These are phyloP conservation scores for Grosmannia penicillata DNA, from an alignment of 2,329 filamentous ascomycete species.

Conservation along the genomic window DNA sequence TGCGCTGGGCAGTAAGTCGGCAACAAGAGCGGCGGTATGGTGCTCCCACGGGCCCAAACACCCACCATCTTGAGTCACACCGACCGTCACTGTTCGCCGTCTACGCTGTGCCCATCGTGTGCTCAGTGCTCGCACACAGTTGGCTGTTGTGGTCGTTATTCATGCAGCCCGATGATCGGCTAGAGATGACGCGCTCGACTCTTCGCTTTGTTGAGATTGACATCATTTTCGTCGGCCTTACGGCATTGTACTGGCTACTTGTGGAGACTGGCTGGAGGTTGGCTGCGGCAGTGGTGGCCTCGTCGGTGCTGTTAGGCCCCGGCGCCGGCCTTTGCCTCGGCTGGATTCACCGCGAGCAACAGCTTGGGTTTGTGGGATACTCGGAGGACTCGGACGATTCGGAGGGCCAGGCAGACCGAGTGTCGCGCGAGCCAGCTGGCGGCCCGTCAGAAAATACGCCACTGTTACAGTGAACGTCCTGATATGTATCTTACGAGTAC, in stretches of 20 bases:
- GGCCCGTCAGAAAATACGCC: slow-evolving; percentile 14
- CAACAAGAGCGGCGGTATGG: too few species aligned
- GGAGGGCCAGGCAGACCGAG: too few species aligned
- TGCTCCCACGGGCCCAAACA: too few species aligned
- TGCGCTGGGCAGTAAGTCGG: too few species aligned
- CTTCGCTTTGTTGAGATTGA: slow-evolving; percentile 32
- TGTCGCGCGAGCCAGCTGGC: too few species aligned
- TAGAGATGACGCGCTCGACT: slow-evolving; percentile 32
- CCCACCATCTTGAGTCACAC: slow-evolving; percentile 29
- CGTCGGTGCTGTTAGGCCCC: slow-evolving; percentile 18
- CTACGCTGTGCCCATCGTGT: slow-evolving; percentile 28
- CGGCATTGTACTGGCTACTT: slow-evolving; percentile 37
- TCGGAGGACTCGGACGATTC: background rate
- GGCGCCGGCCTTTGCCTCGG: slow-evolving; percentile 21
- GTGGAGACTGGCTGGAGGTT: slow-evolving; percentile 32
- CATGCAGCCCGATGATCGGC: slow-evolving; percentile 26
- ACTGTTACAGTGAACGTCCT: slow-evolving; percentile 12
- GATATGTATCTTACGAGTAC: too few species aligned
- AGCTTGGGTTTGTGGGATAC: slow-evolving; percentile 7
- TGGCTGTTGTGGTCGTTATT: slow-evolving; percentile 23
- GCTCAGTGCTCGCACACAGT: slow-evolving; percentile 26
- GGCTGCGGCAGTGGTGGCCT: slow-evolving; percentile 13
- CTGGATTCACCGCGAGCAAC: slow-evolving; percentile 18
- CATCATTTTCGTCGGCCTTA: slow-evolving; percentile 26
- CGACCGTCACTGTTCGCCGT: slow-evolving; percentile 22